Evolutionary conservation across 129 eudicot genomes (phyloP).

Genomic region (Helichrysum umbraculigerum): DNA sequence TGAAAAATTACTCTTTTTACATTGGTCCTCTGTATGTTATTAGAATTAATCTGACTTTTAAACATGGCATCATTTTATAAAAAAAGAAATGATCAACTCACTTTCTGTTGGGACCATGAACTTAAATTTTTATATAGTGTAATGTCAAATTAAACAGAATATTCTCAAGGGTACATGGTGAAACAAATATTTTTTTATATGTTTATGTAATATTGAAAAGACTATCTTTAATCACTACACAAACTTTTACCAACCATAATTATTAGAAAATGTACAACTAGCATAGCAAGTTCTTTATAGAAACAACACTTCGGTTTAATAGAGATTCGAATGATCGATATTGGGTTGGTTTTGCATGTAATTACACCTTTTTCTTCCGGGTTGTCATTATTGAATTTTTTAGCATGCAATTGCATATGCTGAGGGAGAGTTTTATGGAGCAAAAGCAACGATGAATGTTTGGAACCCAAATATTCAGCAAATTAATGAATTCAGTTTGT

Average conservation of each 20-base stretch:
- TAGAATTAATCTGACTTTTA: not conserved
- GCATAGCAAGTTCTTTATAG: no score
- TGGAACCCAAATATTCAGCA: constrained; percentile 83
- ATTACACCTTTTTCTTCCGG: not conserved
- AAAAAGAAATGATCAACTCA: not conserved
- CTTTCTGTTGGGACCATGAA: not conserved
- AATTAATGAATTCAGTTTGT: constrained; percentile 78
- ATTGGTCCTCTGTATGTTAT: no score
- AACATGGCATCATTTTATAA: not conserved
- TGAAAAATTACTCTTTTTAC: no score
- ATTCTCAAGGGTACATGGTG: not conserved
- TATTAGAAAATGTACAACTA: not conserved
- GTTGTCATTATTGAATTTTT: constrained; percentile 35
- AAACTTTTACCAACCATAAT: no score
- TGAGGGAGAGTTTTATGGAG: constrained; percentile 79
- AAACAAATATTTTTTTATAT: not conserved
- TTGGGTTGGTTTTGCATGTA: not conserved
- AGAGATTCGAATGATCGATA: not conserved
- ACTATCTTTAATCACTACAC: no score
- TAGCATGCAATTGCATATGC: constrained; percentile 93
- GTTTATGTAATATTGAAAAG: no score
- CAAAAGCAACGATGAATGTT: constrained; percentile 89
- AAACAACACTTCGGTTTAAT: no score
- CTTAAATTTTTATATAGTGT: not conserved
- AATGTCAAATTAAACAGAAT: not conserved